Percentiles rank a stretch among this genome's conserved stretches.
These are phyloP conservation scores for Pachysandra terminalis DNA, from an alignment of 164 flowering plant genomes.

Conservation along the genomic window DNA sequence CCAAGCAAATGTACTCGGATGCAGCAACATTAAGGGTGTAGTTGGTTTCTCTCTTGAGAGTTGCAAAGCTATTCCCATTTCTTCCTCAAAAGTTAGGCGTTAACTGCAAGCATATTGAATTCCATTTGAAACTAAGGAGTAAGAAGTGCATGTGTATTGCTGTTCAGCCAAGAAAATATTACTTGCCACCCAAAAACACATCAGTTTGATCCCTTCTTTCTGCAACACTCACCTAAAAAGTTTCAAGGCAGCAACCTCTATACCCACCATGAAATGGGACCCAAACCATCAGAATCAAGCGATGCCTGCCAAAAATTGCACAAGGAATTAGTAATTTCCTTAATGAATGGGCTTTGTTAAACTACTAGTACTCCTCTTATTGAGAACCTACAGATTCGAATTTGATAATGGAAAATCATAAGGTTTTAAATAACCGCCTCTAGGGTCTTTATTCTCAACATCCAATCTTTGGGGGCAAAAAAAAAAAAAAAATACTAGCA, in stretches of 20 bases:
- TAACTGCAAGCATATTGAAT: too few relatives aligned
- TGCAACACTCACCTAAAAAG: background rate
- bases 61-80: too few relatives aligned
- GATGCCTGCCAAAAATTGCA: conserved; percentile 32
- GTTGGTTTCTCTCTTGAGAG: too few relatives aligned
- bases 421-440: background rate
- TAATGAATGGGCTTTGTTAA: background rate
- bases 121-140: too few relatives aligned
- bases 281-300: conserved; percentile 44
- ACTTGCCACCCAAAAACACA: background rate
- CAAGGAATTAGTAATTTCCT: background rate
- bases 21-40: too few relatives aligned
- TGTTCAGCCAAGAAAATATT: background rate
- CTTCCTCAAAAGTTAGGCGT: too few relatives aligned
- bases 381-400: too few relatives aligned
- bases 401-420: background rate
- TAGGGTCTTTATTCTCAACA: background rate
- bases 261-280: conserved; percentile 55
- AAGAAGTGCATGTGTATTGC: too few relatives aligned
- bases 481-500: too few relatives aligned
- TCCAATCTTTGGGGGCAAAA: background rate
- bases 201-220: background rate
- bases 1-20: too few relatives aligned
- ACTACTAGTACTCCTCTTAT: too few relatives aligned
- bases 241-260: conserved; percentile 5